Conservation (phyloP, 441 rosid genomes). For the Adansonia madagascariensis region DNA sequence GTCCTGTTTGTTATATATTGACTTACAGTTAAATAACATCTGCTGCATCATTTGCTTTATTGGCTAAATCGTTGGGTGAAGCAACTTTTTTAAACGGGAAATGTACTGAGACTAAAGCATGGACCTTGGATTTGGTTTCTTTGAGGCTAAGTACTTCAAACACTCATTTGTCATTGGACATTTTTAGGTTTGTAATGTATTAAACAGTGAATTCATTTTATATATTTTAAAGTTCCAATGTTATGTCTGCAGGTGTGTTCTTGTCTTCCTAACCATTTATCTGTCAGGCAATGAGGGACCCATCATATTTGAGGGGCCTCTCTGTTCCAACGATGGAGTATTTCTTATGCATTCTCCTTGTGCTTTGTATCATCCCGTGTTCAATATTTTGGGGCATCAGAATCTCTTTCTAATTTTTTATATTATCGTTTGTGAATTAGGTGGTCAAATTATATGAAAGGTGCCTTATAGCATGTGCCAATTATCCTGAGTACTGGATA, state of each 20-base stretch:
- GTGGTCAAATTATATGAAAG: conserved; percentile 91
- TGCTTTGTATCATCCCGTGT: conserved; percentile 46
- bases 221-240: conserved; percentile 73
- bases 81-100: conserved; percentile 86
- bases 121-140: conserved; percentile 88
- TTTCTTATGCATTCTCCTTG: conserved; percentile 78
- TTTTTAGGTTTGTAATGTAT: conserved; percentile 71
- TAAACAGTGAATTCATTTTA: conserved; percentile 38
- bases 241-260: conserved; percentile 95
- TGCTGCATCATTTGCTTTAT: conserved; percentile 92
- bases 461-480: conserved; percentile 93
- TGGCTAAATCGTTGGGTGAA: conserved; percentile 98
- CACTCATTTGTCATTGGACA: conserved; percentile 76
- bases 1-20: conserved; percentile 59
- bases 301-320: conserved; percentile 82
- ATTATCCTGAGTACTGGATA: conserved; percentile 89
- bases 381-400: conserved; percentile 25
- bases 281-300: conserved; percentile 91
- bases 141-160: conserved; percentile 94
- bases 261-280: conserved; percentile 93
- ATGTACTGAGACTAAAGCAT: conserved; percentile 94
- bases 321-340: conserved; percentile 82
- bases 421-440: conserved; percentile 43
- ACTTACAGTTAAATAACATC: conserved; percentile 88
- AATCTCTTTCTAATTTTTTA: conserved; percentile 31